phyloP scores from a whole-genome alignment of 768 basidiomycete genomes.

The Auricularia sp. region DNA sequence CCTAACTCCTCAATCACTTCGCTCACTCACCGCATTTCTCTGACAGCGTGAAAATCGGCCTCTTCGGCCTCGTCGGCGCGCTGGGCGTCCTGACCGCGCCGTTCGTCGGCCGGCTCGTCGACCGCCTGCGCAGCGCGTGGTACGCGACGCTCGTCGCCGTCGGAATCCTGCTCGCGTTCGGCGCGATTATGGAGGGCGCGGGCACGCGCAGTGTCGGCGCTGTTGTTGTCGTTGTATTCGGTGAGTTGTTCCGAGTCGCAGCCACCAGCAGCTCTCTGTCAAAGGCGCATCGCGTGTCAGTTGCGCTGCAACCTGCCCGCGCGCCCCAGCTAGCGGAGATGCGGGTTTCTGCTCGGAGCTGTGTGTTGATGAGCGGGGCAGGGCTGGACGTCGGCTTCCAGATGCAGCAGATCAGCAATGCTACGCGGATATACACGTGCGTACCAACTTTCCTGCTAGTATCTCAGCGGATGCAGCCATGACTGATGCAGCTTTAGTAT shows the following conservation, averaged over 20 bases:
- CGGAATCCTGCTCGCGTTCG: constrained; percentile 36
- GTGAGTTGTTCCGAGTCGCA: too few relatives aligned
- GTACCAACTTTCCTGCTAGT: too few relatives aligned
- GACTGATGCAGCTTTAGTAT: constrained; percentile 13
- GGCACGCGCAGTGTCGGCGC: not conserved
- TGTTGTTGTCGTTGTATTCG: not conserved
- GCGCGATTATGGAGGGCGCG: constrained; percentile 13
- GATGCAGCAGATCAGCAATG: constrained; percentile 36
- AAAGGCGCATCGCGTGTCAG: too few relatives aligned
- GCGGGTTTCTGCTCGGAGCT: too few relatives aligned
- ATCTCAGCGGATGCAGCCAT: too few relatives aligned
- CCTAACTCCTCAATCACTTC: too few relatives aligned
- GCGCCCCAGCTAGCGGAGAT: too few relatives aligned
- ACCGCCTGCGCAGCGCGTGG: constrained; percentile 60
- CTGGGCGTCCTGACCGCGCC: constrained; percentile 47
- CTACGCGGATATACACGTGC: not conserved
- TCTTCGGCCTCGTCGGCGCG: constrained; percentile 63
- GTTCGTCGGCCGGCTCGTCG: constrained; percentile 55
- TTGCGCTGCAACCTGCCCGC: too few relatives aligned
- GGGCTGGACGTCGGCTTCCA: constrained; percentile 65
- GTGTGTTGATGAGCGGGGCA: too few relatives aligned
- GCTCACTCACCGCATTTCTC: too few relatives aligned
- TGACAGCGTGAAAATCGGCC: constrained; percentile 48
- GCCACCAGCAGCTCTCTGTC: too few relatives aligned
- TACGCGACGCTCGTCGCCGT: constrained; percentile 55